These are phyloP conservation scores for Boletus vinaceobasis DNA, from an alignment of 768 basidiomycete genomes.

Conservation along the genomic window DNA sequence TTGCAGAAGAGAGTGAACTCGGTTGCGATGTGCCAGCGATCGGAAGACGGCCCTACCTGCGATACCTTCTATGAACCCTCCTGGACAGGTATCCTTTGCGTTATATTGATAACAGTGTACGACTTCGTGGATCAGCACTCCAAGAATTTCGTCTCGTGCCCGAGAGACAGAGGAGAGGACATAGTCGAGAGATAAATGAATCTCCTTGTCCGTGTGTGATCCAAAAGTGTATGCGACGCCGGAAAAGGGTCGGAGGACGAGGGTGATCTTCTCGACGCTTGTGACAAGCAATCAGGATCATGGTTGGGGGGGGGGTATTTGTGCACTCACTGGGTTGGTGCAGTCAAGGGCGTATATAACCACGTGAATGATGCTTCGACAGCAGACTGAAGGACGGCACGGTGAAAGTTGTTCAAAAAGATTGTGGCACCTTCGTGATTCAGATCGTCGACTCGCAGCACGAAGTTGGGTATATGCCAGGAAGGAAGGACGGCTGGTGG, in stretches of 20 bases:
- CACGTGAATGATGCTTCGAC: slow-evolving; percentile 39
- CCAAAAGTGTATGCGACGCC: slow-evolving; percentile 72
- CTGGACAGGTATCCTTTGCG: slow-evolving; percentile 55
- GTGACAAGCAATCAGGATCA: slow-evolving; percentile 7
- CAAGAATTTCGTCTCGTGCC: slow-evolving; percentile 59
- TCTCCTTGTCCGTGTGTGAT: slow-evolving; percentile 58
- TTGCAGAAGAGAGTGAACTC: neutral
- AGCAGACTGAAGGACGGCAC: slow-evolving; percentile 35
- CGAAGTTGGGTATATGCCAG: slow-evolving; percentile 57
- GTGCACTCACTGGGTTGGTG: slow-evolving; percentile 45
- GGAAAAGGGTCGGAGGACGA: slow-evolving; percentile 62
- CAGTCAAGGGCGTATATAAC: slow-evolving; percentile 43
- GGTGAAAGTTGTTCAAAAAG: slow-evolving; percentile 52
- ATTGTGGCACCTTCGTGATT: slow-evolving; percentile 53
- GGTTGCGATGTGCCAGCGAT: neutral
- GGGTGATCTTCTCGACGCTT: slow-evolving; percentile 52
- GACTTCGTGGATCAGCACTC: slow-evolving; percentile 72
- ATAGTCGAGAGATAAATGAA: slow-evolving; percentile 69
- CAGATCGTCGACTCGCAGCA: slow-evolving; percentile 56
- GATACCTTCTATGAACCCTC: slow-evolving; percentile 75
- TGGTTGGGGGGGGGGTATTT: neutral
- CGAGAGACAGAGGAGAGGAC: slow-evolving; percentile 42
- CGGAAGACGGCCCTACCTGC: slow-evolving; percentile 50
- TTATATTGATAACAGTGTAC: slow-evolving; percentile 79
- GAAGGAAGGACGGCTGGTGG: slow-evolving; percentile 21